A percentile compares a stretch with the other conserved stretches of the same genome.
These are phyloP conservation scores for Artemisia annua DNA, from an alignment of 129 eudicot genomes.

Conservation along the genomic window DNA sequence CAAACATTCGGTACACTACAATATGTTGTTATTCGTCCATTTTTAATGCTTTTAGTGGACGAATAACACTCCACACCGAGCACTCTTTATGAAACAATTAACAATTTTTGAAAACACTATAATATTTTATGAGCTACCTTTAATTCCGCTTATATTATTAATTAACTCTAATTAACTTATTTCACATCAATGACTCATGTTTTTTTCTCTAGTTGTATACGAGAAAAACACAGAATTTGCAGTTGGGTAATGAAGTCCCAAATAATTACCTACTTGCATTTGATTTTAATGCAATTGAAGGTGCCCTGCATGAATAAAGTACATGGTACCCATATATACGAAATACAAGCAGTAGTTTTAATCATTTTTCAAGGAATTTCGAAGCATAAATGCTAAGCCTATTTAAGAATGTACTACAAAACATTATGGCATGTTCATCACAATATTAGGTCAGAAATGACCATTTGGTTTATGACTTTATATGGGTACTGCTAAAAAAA, in stretches of 20 bases:
- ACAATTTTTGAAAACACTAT: no score
- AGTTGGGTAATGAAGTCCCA: neutral
- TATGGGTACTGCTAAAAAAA: neutral
- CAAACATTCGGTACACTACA: no score
- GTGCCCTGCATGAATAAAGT: conserved; percentile 16
- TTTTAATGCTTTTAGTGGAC: no score
- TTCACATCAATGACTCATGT: neutral
- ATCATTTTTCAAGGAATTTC: conserved; percentile 8
- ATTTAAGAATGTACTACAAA: conserved; percentile 10
- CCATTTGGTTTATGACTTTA: neutral
- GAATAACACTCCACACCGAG: no score
- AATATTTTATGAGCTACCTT: no score
- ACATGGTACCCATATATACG: neutral
- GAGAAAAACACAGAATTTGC: neutral
- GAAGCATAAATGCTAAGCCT: conserved; percentile 1
- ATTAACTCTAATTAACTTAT: neutral
- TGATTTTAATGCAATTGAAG: neutral
- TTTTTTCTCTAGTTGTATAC: no score
- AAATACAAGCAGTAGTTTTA: conserved; percentile 2
- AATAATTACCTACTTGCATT: neutral
- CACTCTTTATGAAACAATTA: no score
- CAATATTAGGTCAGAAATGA: neutral
- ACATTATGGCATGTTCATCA: conserved; percentile 12
- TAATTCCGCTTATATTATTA: no score
- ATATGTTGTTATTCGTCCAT: no score